Base-by-base conservation (phyloP, 1,284 basidiomycete species). In the Singerocomus rubriflavus region DNA sequence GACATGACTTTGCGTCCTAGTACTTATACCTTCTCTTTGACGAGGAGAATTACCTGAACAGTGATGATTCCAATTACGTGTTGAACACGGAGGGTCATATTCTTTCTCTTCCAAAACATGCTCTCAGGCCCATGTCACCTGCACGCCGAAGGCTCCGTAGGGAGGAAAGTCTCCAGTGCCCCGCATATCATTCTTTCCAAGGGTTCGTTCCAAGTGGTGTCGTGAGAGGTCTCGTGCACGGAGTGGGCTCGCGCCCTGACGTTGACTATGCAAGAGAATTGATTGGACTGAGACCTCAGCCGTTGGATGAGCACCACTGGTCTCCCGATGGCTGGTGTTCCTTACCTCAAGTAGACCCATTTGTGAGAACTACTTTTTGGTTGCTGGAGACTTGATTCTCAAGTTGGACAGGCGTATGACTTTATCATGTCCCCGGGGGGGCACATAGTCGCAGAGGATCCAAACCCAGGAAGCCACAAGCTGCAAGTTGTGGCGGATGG, bases 31-130 rank as follows among this genome's bases (percentile, higher is more conserved):
- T 98, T 43, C 76, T 96, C 21, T 98, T 98, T 61, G 93, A 95
- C 61, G 91, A 93, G 66, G 79, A 81, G 7, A 91, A 93, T 57
- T 77, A 77, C 0, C 65, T 93, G 30, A 84, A 93, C 61, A 69
- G 64, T 6, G 86, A 91, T 56, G 84, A 90, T 61, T 88, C 84
- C 3, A 85, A 89, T 61, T 88, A 85, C 55, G 88, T 97, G 3
- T 88, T 95, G 64, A 92, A 92, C 2, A 98, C 94, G 0, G 94
- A 98, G 69, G 94, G 93, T 0, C 95, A 98, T 64, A 80, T 93
- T n/a, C 74, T 98, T 26, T 78, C 76, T 16, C 76, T 97, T 16
- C 80, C 80, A 1, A 66, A 57, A 11, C 60, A 78, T 39, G 72
- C 81, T 39, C 69, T 85, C 16, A 77, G 74, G 54, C 77, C 81